A percentile compares a stretch with the other conserved stretches of the same genome.
Conservation (phyloP, 176 grass and related monocot genomes). For the Carex pumila region DNA sequence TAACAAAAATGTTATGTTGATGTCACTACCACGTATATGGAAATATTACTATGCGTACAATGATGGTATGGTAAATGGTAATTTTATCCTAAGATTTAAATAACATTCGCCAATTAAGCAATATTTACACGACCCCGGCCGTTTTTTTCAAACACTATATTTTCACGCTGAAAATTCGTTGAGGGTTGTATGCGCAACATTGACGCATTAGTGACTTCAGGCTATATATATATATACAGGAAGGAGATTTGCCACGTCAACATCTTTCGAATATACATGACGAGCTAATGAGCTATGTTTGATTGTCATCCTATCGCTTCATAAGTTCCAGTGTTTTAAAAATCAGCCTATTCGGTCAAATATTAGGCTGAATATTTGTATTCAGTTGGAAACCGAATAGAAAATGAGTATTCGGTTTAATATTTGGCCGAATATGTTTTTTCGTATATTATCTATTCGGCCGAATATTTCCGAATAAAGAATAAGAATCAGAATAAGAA, state of each 20-base stretch:
- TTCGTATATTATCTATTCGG: too few species aligned
- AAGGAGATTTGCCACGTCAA: not conserved
- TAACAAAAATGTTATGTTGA: too few species aligned
- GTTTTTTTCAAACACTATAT: not conserved
- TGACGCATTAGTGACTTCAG: conserved; percentile 19
- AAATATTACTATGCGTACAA: not conserved
- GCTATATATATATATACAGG: not conserved
- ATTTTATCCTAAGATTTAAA: not conserved
- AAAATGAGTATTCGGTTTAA: too few species aligned
- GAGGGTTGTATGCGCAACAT: not conserved
- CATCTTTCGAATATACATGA: not conserved
- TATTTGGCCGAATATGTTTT: too few species aligned
- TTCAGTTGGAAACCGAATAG: too few species aligned
- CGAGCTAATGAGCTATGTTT: not conserved
- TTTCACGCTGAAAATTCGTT: not conserved
- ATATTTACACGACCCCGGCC: not conserved
- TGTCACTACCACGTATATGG: too few species aligned
- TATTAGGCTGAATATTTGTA: too few species aligned
- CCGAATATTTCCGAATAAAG: too few species aligned
- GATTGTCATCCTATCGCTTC: not conserved
- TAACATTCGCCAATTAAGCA: not conserved
- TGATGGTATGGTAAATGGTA: not conserved
- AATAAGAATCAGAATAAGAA: too few species aligned
- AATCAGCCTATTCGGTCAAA: too few species aligned
- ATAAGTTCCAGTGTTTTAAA: too few species aligned